Evolutionary conservation across 163 green algal species (phyloP).

Genomic region (Chlamydomonas reinhardtii): DNA sequence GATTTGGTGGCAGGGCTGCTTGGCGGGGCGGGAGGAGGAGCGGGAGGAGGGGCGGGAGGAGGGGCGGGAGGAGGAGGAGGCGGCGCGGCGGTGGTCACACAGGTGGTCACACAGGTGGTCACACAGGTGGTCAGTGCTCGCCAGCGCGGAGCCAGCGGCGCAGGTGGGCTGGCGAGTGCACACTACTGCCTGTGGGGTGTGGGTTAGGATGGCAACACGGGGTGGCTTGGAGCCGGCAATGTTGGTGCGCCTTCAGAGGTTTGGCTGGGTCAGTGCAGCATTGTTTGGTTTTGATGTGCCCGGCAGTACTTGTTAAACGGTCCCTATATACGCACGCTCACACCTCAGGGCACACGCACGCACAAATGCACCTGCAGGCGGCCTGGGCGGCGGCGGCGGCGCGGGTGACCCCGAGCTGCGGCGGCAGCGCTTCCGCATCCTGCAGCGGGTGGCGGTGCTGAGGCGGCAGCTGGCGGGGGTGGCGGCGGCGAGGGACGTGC

Average conservation of each 20-base stretch:
- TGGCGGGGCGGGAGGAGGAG: too few relatives aligned
- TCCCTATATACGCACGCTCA: too few relatives aligned
- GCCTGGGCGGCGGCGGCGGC: slow-evolving; percentile 72
- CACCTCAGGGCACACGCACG: too few relatives aligned
- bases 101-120: slow-evolving; percentile 1
- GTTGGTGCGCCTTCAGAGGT: too few relatives aligned
- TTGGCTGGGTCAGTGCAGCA: too few relatives aligned
- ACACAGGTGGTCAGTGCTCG: slow-evolving; percentile 21
- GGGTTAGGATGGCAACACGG: too few relatives aligned
- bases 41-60: neutral
- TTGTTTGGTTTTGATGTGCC: too few relatives aligned
- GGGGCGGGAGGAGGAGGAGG: neutral
- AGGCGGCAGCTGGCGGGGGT: slow-evolving; percentile 59
- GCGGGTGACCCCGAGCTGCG: slow-evolving; percentile 75
- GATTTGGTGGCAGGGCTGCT: neutral
- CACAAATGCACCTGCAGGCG: slow-evolving; percentile 1
- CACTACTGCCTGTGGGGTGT: too few relatives aligned
- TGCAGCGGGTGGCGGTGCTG: slow-evolving; percentile 56
- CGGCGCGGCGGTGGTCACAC: neutral
- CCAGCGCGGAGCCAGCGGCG: slow-evolving; percentile 4
- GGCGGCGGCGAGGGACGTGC: slow-evolving; percentile 62
- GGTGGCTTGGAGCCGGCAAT: too few relatives aligned
- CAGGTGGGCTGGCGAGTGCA: slow-evolving; percentile 46
- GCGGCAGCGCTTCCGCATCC: slow-evolving; percentile 70
- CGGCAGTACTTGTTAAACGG: too few relatives aligned